Conservation (phyloP, 2,329 filamentous ascomycete species). For the Amylocarpus encephaloides region DNA sequence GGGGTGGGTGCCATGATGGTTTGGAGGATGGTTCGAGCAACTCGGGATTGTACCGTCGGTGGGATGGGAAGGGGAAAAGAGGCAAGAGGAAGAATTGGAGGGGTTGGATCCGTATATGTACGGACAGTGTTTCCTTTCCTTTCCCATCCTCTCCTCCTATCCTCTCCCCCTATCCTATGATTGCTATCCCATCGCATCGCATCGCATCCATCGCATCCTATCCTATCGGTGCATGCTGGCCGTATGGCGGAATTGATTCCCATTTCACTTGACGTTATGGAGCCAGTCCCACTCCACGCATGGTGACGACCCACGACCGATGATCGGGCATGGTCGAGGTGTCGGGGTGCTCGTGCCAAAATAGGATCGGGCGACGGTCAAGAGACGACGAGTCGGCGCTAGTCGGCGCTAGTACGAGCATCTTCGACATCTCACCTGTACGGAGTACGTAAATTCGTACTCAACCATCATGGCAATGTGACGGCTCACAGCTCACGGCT, state of each 20-base stretch:
- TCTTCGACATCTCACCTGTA: constrained; percentile 3
- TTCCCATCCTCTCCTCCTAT: too few relatives aligned
- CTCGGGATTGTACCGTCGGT: background rate
- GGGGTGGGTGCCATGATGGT: constrained; percentile 25
- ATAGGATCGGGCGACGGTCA: constrained; percentile 5
- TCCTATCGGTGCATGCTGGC: too few relatives aligned
- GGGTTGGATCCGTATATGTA: too few relatives aligned
- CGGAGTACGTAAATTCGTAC: too few relatives aligned
- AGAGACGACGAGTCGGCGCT: constrained; percentile 1
- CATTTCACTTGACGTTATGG: constrained; percentile 15
- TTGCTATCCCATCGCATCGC: too few relatives aligned
- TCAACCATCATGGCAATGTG: background rate
- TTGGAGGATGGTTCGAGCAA: background rate
- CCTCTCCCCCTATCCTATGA: too few relatives aligned
- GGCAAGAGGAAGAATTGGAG: too few relatives aligned
- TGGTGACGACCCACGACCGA: constrained; percentile 17
- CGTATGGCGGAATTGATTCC: constrained; percentile 20
- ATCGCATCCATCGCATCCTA: too few relatives aligned
- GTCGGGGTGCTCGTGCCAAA: constrained; percentile 11
- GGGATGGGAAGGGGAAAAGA: constrained; percentile 1
- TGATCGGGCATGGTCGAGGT: constrained; percentile 22
- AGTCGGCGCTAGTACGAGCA: background rate
- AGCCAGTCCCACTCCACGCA: constrained; percentile 15
- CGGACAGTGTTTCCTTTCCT: too few relatives aligned
- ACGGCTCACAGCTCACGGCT: too few relatives aligned